A percentile compares a stretch with the other conserved stretches of the same genome.
phyloP scores from a whole-genome alignment of 495 filamentous ascomycete genomes.

The Penicillium lagena region DNA sequence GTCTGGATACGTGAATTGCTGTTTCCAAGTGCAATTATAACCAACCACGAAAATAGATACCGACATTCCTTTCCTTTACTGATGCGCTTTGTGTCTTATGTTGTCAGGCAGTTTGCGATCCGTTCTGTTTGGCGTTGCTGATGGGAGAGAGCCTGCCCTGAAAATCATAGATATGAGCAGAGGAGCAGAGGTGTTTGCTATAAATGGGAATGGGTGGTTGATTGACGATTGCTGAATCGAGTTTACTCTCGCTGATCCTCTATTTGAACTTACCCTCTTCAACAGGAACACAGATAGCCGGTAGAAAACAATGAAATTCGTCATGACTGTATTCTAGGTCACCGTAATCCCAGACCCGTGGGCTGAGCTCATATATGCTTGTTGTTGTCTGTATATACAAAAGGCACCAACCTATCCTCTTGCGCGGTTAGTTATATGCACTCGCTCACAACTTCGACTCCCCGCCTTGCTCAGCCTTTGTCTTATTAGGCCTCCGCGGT shows the following conservation, averaged over 20 bases:
- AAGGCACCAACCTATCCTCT: neutral
- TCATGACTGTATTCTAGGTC: too few species aligned
- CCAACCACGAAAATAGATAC: neutral
- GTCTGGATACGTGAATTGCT: neutral
- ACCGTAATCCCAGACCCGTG: too few species aligned
- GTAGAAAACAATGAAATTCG: too few species aligned
- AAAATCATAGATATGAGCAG: too few species aligned
- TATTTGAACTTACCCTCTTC: too few species aligned
- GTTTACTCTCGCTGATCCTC: too few species aligned
- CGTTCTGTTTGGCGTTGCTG: neutral
- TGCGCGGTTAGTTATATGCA: neutral
- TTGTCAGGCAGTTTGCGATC: slow-evolving; percentile 1
- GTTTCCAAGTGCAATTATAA: too few species aligned
- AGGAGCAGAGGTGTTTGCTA: too few species aligned
- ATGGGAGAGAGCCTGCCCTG: neutral
- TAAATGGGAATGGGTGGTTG: too few species aligned
- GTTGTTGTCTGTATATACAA: slow-evolving; percentile 8
- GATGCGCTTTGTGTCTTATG: neutral
- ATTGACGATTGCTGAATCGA: too few species aligned
- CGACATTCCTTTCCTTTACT: neutral
- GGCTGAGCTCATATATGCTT: neutral
- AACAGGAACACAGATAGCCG: too few species aligned
- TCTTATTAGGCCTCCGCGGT: slow-evolving; percentile 31
- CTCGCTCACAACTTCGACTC: slow-evolving; percentile 28
- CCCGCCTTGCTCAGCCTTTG: slow-evolving; percentile 5